Evolutionary conservation across 306 rosid genomes (phyloP).

Genomic region (Styphnolobium japonicum): DNA sequence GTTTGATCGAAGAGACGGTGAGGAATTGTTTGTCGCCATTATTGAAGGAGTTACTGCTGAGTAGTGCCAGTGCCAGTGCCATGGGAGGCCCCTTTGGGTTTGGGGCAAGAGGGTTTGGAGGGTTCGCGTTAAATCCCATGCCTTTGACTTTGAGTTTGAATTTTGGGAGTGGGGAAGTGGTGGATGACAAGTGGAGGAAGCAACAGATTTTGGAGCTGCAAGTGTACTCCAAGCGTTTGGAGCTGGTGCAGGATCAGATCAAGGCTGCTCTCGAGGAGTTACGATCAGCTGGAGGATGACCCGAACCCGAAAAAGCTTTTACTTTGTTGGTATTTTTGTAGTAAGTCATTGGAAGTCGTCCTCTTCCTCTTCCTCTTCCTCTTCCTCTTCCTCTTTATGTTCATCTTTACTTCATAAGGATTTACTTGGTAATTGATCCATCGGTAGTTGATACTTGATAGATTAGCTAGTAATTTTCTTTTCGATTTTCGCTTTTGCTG

Average conservation of each 20-base stretch:
- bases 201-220: slow-evolving; percentile 70
- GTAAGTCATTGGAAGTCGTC: slow-evolving; percentile 21
- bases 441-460: neutral
- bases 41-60: slow-evolving; percentile 53
- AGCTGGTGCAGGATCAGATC: slow-evolving; percentile 71
- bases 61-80: no score
- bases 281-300: slow-evolving; percentile 36
- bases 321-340: neutral
- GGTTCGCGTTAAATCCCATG: slow-evolving; percentile 30
- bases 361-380: neutral
- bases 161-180: slow-evolving; percentile 29
- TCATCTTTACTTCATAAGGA: slow-evolving; percentile 8
- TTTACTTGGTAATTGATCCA: slow-evolving; percentile 10
- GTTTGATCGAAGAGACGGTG: slow-evolving; percentile 78
- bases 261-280: slow-evolving; percentile 47
- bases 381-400: neutral
- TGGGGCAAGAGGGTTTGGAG: slow-evolving; percentile 39
- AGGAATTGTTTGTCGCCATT: slow-evolving; percentile 67
- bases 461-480: neutral
- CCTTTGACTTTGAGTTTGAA: slow-evolving; percentile 26
- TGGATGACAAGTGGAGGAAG: slow-evolving; percentile 71
- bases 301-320: neutral
- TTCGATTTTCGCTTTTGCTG: neutral
- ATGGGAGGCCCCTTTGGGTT: slow-evolving; percentile 42
- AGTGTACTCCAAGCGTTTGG: slow-evolving; percentile 66